Evolutionary conservation across 352 stramenopile genomes (phyloP), one percentile per base, ranked within the genome.

Genomic region (Phytophthora citricola): DNA sequence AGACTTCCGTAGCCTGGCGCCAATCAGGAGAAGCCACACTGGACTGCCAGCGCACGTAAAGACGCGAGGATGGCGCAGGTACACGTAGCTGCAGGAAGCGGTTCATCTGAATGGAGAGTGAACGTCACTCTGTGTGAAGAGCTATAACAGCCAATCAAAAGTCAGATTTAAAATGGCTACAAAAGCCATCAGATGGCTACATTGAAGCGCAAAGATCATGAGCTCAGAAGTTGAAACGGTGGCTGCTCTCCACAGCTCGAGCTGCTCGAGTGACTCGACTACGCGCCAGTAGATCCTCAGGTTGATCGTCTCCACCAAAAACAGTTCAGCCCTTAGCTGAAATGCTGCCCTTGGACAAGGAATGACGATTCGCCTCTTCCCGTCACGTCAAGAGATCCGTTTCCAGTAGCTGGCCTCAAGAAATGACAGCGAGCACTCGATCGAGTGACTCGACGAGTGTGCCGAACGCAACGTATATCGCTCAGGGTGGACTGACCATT

Each of bases 1-100:
- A 90, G 17, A 73, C 69, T 7, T 66, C 71, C 20, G 89, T 49
- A 3, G 75, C 71, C 43, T 73, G 48, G 12, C 79, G 78, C 83
- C 83, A 91, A 31, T 86, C 70, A 10, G 36, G 51, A 26, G 41
- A 58, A 0, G 48, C 51, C 9, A 48, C 20, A n/a, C 6, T 26
- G 12, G 53, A 69, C 20, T 43, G 46, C 39, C 53, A 56, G 50
- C 59, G 49, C 36, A 36, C 31, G 31, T 12, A 36, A 36, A 36
- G 31, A 36, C 7, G 31, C 31, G 31, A 36, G 31, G 8, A 36
- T 2, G 31, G 31, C 31, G 31, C 31, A 1, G 31, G 9, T 36
- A 36, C 31, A 36, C 31, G 9, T 36, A 36, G 9, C 8, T 34
- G 31, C 31, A 36, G 31, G 31, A 36, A 36, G 31, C 31, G 31